Evolutionary conservation across 1,284 basidiomycete species (phyloP).

Genomic region (Malassezia caprae): DNA sequence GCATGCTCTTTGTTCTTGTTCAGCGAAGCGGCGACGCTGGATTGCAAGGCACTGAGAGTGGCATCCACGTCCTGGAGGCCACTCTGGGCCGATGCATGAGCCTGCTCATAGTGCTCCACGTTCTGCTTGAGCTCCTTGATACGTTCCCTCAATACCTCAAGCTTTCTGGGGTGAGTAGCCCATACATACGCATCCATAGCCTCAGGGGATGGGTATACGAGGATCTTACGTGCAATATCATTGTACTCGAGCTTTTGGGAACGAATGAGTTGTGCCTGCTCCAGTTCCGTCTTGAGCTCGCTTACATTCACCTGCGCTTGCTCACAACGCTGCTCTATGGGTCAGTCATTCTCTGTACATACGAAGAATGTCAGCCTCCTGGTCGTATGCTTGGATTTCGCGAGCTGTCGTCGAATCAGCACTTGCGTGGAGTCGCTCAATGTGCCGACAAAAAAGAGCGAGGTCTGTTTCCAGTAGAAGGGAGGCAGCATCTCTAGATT

Average conservation of each 20-base stretch:
- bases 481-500: neutral
- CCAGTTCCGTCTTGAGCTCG: neutral
- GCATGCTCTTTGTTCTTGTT: neutral
- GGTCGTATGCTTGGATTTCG: constrained; percentile 5
- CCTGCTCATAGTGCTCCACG: neutral
- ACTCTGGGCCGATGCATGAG: neutral
- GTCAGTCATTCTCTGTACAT: neutral
- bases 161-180: neutral
- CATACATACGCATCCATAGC: constrained; percentile 11
- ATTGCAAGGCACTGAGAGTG: neutral
- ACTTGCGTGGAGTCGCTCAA: neutral
- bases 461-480: constrained; percentile 8
- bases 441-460: neutral
- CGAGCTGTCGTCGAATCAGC: neutral
- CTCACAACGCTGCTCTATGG: neutral
- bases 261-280: neutral
- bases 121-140: constrained; percentile 2
- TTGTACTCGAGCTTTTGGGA: constrained; percentile 9
- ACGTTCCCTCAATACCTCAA: neutral
- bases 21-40: neutral
- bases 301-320: neutral
- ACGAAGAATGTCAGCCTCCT: neutral
- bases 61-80: neutral
- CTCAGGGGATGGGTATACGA: constrained; percentile 16
- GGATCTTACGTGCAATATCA: constrained; percentile 12